Evolutionary conservation across 768 basidiomycete species (phyloP), one percentile per base, ranked within the genome.

Genomic region (Auricularia cornea): DNA sequence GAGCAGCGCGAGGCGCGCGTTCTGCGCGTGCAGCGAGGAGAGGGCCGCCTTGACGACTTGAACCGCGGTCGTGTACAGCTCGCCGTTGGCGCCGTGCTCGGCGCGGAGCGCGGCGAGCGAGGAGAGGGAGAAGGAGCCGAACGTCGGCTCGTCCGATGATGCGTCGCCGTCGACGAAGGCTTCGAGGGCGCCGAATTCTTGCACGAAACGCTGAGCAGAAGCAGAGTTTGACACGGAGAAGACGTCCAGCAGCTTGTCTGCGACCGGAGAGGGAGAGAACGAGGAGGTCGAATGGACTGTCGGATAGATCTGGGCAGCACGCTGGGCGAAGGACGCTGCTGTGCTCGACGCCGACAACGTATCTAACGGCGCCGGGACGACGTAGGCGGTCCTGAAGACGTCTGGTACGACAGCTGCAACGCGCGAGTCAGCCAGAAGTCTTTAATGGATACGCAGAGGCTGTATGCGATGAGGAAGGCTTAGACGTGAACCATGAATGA

Each of bases 41-140:
- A 92, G 72, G 59, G 84, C 72, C 1, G 76, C 75, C 31, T 79
- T 81, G n/a, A 87, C 69, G 12, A 78, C 74, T 26, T 73, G 71
- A 3, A 76, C 73, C 1, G 84, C 84, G 38, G 74, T 66, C 5
- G 62, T 62, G 73, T 89, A 89, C 68, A 85, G 79, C 59, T 81
- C 80, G 71, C 87, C 87, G 5, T 76, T 71, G 30, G 70, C 63
- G 14, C 86, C 88, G 63, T 81, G 75, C 6, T 71, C 71, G 16
- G 72, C 65, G 30, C 81, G 81, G 41, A 89, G 72, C 14, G 79
- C 74, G 35, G 10, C 35, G 10, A 18, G 77, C 68, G 4, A 92
- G 76, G 1, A 77, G 48, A 92, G 69, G 64, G 87, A 82, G 59
- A 90, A 73, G 6, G 86, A 87, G 31, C 84, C 87, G 66, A 92